phyloP scores from a whole-genome alignment of 2,329 filamentous ascomycete species.

The Albifimbria verrucaria region DNA sequence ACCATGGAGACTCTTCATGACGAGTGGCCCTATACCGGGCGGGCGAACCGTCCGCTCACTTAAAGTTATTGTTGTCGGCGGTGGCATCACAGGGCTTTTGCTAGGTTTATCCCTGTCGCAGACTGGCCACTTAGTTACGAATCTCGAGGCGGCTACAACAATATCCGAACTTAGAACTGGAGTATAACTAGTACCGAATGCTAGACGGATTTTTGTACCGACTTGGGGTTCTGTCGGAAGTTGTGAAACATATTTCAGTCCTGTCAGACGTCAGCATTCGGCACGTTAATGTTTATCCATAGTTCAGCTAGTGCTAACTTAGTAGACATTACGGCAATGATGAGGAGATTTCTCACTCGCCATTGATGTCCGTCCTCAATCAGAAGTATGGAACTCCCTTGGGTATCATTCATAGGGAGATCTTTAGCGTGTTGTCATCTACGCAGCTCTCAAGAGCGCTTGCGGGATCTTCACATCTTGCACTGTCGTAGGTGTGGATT shows the following conservation, averaged over 20 bases:
- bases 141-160: slow-evolving; percentile 20
- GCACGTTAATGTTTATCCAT: slow-evolving; percentile 11
- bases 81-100: slow-evolving; percentile 37
- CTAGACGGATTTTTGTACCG: slow-evolving; percentile 72
- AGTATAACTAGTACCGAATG: slow-evolving; percentile 81
- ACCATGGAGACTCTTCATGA: not conserved
- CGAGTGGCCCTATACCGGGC: not conserved
- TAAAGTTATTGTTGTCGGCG: slow-evolving; percentile 14
- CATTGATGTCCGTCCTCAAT: slow-evolving; percentile 15
- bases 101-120: slow-evolving; percentile 33
- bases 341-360: slow-evolving; percentile 16
- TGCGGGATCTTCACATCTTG: slow-evolving; percentile 45
- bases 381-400: slow-evolving; percentile 18
- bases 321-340: slow-evolving; percentile 17
- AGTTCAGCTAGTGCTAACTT: not conserved
- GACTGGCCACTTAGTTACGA: slow-evolving; percentile 18
- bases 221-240: slow-evolving; percentile 62
- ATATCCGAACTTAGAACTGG: slow-evolving; percentile 64
- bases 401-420: slow-evolving; percentile 21
- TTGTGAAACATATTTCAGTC: slow-evolving; percentile 34
- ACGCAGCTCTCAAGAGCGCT: slow-evolving; percentile 13
- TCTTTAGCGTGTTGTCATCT: slow-evolving; percentile 16
- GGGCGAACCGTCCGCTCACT: not conserved
- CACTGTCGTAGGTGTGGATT: slow-evolving; percentile 21
- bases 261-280: slow-evolving; percentile 24